Evolutionary conservation across 2,329 filamentous ascomycete genomes (phyloP), one percentile per base, ranked within the genome.

Genomic region (Ascochyta koolunga): DNA sequence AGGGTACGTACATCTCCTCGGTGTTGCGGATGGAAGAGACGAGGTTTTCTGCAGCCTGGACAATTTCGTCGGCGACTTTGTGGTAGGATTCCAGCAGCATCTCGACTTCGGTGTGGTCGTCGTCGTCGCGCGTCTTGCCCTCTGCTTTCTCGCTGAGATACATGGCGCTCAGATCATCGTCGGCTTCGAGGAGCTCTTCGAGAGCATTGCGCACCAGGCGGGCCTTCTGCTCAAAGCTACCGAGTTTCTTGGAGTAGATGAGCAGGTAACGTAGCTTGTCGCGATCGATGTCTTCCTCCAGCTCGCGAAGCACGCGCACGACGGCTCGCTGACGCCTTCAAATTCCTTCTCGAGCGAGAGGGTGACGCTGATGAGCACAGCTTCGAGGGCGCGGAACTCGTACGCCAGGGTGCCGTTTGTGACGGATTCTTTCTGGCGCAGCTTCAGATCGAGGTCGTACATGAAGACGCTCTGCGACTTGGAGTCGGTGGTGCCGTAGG

Each of bases 401-500:
- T 99, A 99, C 0, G 95, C 91, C 5, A 99, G 82, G 15, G 85
- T 68, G 16, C 73, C 72, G 21, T 71, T 76, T 19, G 73, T 69
- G 2, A 82, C 79, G 2, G 79, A 71, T 54, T 86, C 82, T 73
- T 92, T 93, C 70, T 96, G 91, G 59, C 91, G 88, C 38, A 99
- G 80, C 72, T 96, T 96, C 11, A 91, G 91, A 74, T 98, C 92
- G 18, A 99, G 79, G 70, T 98, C 95, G 76, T 98, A 97, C 86
- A 99, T 96, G 78, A 99, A 99, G 13, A 95, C 86, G 4, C 92
- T 96, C 74, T 98, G 95, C 27, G 93, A 92, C 69, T 97, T 96
- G 0, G 92, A 96, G 64, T 96, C 91, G 55, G 91, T 93, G 35
- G 91, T 95, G 25, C 95, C 95, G 76, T 96, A 98, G 13, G 95